A percentile compares a stretch with the other conserved stretches of the same genome.
phyloP scores from a whole-genome alignment of 2,329 filamentous ascomycete genomes.

The Penicillium sp. region DNA sequence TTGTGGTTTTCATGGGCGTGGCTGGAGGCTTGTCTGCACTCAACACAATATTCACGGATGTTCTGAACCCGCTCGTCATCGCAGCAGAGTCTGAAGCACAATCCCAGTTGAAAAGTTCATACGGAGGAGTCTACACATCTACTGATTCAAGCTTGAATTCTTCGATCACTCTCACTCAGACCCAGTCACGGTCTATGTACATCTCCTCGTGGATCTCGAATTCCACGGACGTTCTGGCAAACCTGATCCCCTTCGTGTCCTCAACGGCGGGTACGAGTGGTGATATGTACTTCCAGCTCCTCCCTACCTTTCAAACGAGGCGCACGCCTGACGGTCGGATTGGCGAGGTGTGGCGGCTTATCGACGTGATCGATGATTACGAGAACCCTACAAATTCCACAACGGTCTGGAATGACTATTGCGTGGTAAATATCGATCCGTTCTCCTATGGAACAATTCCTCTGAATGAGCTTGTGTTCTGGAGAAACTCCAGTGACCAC shows the following conservation, averaged over 20 bases:
- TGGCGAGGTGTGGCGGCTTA: constrained; percentile 39
- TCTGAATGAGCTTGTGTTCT: constrained; percentile 39
- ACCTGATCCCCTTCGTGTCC: neutral
- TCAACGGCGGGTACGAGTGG: constrained; percentile 1
- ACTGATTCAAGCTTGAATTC: neutral
- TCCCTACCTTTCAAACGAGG: constrained; percentile 1
- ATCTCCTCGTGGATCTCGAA: constrained; percentile 9
- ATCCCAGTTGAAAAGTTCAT: constrained; percentile 8
- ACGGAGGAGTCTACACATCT: constrained; percentile 7
- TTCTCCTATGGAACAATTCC: constrained; percentile 34
- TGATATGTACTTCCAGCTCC: constrained; percentile 2
- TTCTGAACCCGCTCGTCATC: constrained; percentile 17
- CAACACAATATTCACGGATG: constrained; percentile 8
- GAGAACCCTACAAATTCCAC: constrained; percentile 3
- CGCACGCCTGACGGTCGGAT: neutral
- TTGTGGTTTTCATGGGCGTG: constrained; percentile 46
- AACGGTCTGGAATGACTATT: constrained; percentile 35
- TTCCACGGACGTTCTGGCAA: constrained; percentile 5
- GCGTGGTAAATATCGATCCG: constrained; percentile 32
- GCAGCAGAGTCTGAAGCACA: constrained; percentile 19
- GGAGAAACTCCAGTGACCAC: constrained; percentile 21
- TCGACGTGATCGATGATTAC: constrained; percentile 16
- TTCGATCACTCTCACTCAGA: constrained; percentile 3
- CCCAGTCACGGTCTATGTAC: neutral
- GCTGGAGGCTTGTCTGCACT: constrained; percentile 17